phyloP scores from a whole-genome alignment of 1,284 basidiomycete species.

The Mycosarcoma maydis region DNA sequence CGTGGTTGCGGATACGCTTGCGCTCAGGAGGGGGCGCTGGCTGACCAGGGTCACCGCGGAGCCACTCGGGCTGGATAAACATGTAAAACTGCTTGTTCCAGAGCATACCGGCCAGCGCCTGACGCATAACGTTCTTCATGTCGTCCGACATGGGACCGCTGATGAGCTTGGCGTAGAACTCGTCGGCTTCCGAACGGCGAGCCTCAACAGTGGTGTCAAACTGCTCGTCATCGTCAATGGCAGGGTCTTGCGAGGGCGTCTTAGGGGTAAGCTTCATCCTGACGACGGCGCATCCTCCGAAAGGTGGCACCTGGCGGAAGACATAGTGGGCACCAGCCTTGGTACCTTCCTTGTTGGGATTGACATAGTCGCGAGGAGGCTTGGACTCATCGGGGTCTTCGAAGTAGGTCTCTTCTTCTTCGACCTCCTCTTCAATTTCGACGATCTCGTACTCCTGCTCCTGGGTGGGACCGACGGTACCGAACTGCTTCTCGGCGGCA shows the following conservation, averaged over 20 bases:
- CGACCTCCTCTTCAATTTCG: constrained; percentile 63
- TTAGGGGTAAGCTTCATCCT: constrained; percentile 88
- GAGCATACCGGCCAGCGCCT: constrained; percentile 97
- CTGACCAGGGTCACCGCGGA: constrained; percentile 91
- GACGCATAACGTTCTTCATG: constrained; percentile 92
- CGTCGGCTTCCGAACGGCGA: constrained; percentile 87
- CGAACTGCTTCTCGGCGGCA: constrained; percentile 43
- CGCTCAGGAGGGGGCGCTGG: constrained; percentile 91
- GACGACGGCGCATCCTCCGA: constrained; percentile 93
- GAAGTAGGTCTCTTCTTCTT: constrained; percentile 61
- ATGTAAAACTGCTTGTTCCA: constrained; percentile 98
- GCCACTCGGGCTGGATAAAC: constrained; percentile 95
- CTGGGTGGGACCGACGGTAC: constrained; percentile 27
- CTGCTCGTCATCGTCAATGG: constrained; percentile 84
- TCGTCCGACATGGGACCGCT: constrained; percentile 81
- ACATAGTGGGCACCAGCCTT: constrained; percentile 91
- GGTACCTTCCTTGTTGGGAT: constrained; percentile 86
- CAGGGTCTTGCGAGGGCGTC: constrained; percentile 78
- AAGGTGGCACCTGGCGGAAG: constrained; percentile 85
- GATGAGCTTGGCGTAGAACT: constrained; percentile 87
- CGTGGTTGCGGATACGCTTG: constrained; percentile 84
- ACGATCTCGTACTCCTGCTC: constrained; percentile 46
- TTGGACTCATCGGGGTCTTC: constrained; percentile 47
- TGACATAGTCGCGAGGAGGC: constrained; percentile 71
- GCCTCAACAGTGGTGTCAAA: constrained; percentile 87